Conservation (phyloP, 176 grass and related monocot species). For the Carex littledalei region DNA sequence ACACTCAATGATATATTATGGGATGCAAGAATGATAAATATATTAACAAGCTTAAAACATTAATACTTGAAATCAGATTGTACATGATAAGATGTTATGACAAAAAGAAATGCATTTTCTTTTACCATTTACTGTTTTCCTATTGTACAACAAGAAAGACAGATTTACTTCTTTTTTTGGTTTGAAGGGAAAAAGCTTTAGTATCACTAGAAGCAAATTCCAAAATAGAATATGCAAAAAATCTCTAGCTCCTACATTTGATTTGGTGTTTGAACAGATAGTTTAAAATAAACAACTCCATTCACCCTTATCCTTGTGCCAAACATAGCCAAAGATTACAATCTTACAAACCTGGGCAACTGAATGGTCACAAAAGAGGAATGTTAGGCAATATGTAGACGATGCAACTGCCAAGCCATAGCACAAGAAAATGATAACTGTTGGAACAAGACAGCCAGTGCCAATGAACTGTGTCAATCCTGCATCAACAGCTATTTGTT, state of each 20-base stretch:
- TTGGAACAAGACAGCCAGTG: slow-evolving; percentile 37
- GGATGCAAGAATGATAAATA: background rate
- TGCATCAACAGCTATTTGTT: slow-evolving; percentile 7
- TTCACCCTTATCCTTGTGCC: background rate
- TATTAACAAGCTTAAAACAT: background rate
- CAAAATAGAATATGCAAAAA: background rate
- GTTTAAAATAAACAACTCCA: background rate
- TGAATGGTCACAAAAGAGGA: slow-evolving; percentile 44
- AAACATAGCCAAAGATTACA: background rate
- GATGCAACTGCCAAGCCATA: slow-evolving; percentile 39
- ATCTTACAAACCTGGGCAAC: slow-evolving; percentile 38
- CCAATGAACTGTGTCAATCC: slow-evolving; percentile 48
- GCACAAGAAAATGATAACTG: slow-evolving; percentile 32
- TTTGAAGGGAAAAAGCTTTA: background rate
- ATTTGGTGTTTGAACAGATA: background rate
- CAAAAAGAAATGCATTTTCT: background rate
- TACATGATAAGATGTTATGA: background rate
- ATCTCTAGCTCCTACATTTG: background rate
- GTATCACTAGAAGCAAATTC: background rate
- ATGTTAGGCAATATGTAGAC: slow-evolving; percentile 48
- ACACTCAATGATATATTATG: background rate
- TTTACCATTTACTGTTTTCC: background rate
- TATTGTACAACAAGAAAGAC: background rate
- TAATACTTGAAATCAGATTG: background rate
- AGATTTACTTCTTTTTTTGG: background rate